These are phyloP conservation scores for Calamus simplicifolius DNA, from an alignment of 176 grass and related monocot genomes.

Conservation along the genomic window DNA sequence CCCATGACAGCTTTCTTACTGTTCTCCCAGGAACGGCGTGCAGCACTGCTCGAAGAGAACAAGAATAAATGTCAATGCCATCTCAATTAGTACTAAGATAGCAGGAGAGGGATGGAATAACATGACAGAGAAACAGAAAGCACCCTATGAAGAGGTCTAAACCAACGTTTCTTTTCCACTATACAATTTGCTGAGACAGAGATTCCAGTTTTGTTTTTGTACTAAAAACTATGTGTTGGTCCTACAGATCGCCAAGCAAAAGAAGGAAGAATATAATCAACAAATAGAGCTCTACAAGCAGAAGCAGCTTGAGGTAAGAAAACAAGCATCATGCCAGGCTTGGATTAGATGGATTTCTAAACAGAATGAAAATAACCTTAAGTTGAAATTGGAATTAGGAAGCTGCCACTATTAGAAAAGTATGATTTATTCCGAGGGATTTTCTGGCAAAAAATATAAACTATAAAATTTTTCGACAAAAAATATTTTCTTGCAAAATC, in stretches of 20 bases:
- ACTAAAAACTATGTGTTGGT: background rate
- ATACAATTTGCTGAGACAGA: too few relatives aligned
- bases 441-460: too few relatives aligned
- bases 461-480: too few relatives aligned
- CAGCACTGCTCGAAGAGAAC: slow-evolving; percentile 34
- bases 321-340: too few relatives aligned
- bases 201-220: too few relatives aligned
- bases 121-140: slow-evolving; percentile 55
- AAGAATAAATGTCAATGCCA: slow-evolving; percentile 22
- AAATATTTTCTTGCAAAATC: too few relatives aligned
- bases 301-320: slow-evolving; percentile 50
- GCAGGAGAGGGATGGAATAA: slow-evolving; percentile 77
- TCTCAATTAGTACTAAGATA: slow-evolving; percentile 30
- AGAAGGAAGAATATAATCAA: slow-evolving; percentile 51
- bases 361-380: too few relatives aligned
- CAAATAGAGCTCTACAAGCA: slow-evolving; percentile 74
- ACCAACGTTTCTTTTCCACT: too few relatives aligned
- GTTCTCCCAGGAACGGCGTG: slow-evolving; percentile 59
- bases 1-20: slow-evolving; percentile 77
- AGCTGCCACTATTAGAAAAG: too few relatives aligned
- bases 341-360: too few relatives aligned
- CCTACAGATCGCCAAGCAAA: slow-evolving; percentile 39
- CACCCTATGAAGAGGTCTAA: slow-evolving; percentile 41
- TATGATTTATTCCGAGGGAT: too few relatives aligned
- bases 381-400: slow-evolving; percentile 27